Evolutionary conservation across 306 rosid genomes (phyloP).

Genomic region (Biancaea sappan): DNA sequence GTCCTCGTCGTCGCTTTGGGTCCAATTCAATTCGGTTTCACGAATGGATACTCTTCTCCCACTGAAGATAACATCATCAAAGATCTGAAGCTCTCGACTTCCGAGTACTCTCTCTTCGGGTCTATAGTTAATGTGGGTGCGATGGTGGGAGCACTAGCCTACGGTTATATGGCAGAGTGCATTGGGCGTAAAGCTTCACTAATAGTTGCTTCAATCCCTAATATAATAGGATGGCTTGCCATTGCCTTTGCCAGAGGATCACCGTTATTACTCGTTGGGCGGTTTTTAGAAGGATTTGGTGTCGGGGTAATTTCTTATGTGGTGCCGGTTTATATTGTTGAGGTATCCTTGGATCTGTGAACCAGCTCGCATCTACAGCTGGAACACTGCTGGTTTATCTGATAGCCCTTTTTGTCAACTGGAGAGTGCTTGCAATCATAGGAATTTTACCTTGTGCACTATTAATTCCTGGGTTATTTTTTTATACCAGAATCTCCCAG

Average conservation of each 20-base stretch:
- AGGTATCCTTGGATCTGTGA: conserved; percentile 75
- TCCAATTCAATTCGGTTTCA: too few relatives aligned
- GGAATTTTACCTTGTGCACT: conserved; percentile 87
- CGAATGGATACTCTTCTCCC: too few relatives aligned
- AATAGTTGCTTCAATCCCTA: conserved; percentile 72
- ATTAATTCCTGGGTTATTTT: conserved; percentile 78
- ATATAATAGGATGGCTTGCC: conserved; percentile 73
- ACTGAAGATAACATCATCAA: too few relatives aligned
- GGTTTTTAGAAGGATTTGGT: conserved; percentile 86
- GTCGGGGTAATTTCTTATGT: conserved; percentile 84
- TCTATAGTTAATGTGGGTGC: conserved; percentile 74
- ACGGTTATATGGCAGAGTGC: conserved; percentile 75
- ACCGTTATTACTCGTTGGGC: conserved; percentile 78
- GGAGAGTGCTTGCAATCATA: conserved; percentile 79
- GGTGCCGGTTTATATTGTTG: conserved; percentile 91
- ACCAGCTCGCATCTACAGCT: conserved; percentile 78
- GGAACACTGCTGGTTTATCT: too few relatives aligned
- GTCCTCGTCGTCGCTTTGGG: too few relatives aligned
- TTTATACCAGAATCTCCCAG: conserved; percentile 93
- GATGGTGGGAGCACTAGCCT: too few relatives aligned
- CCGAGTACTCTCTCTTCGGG: conserved; percentile 81
- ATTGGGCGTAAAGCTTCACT: conserved; percentile 78
- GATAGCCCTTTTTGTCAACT: conserved; percentile 69
- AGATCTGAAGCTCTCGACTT: too few relatives aligned
- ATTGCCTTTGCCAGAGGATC: conserved; percentile 69